Evolutionary conservation across 2,329 filamentous ascomycete genomes (phyloP), one percentile per base, ranked within the genome.

Genomic region (Diaporthe sp.): DNA sequence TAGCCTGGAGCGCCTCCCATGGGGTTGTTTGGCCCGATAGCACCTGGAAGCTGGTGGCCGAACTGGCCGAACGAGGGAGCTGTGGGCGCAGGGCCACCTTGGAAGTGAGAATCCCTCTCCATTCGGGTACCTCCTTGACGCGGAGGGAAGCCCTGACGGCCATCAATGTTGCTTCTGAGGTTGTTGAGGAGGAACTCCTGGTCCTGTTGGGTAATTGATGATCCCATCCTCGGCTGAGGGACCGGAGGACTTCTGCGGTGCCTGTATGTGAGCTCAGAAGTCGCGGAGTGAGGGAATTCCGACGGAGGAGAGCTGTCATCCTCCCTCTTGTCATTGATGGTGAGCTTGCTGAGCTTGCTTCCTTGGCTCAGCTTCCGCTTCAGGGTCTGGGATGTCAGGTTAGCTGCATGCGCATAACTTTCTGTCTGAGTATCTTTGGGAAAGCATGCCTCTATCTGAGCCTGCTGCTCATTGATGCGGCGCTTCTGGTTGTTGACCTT

Each of bases 401-500:
- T 39, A 75, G 68, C 28, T 28, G 13, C 34, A 34, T 17, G n/a
- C 25, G 12, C n/a, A n/a, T n/a, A 20, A 1, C 0, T 17, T 15
- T 7, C 17, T 8, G 2, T 12, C 8, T 1, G 22, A 15, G n/a
- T 5, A 5, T 42, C n/a, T 10, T n/a, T 9, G 4, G 15, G 17
- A 31, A 39, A 63, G n/a, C 73, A 25, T 75, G 70, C 75, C 60
- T 76, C 75, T n/a, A 75, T 76, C 63, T 76, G 75, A 8, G 71
- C 55, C 47, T 75, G 73, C 63, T 76, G 75, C 68, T 76, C 75
- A 22, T 65, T 75, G 70, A 76, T 76, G 37, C 75, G 75, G n/a
- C 73, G 73, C 75, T 76, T 76, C 49, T 76, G 75, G 15, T 76
- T 76, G 70, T n/a, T 73, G 70, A 76, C 72, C 61, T 76, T 76